A percentile compares a stretch with the other conserved stretches of the same genome.
These are phyloP conservation scores for Claviceps monticola DNA, from an alignment of 2,329 filamentous ascomycete species.

Conservation along the genomic window DNA sequence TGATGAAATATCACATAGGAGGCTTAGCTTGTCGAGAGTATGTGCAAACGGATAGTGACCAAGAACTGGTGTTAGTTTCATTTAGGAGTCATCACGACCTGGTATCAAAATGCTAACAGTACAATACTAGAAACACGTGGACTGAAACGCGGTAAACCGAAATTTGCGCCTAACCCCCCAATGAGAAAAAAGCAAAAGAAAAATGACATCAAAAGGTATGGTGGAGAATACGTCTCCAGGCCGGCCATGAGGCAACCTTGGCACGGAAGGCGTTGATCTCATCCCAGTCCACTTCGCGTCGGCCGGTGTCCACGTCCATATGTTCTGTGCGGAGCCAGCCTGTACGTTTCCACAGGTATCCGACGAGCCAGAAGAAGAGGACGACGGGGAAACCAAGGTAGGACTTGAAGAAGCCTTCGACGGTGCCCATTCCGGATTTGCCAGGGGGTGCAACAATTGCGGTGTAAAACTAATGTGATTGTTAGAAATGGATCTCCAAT, in stretches of 20 bases:
- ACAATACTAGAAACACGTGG: constrained; percentile 3
- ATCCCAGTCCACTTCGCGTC: constrained; percentile 53
- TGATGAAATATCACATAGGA: too few species aligned
- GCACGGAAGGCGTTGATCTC: constrained; percentile 41
- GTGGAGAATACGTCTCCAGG: constrained; percentile 30
- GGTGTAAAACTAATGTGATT: constrained; percentile 29
- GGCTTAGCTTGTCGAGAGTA: too few species aligned
- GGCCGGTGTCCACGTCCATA: constrained; percentile 55
- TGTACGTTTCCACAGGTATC: constrained; percentile 52
- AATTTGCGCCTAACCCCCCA: neutral
- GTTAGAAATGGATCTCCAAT: neutral
- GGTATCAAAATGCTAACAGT: constrained; percentile 13
- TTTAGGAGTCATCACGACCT: constrained; percentile 2
- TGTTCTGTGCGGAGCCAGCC: constrained; percentile 43
- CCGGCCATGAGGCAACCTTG: constrained; percentile 34
- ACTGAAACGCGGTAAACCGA: neutral
- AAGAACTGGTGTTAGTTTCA: neutral
- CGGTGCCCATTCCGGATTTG: constrained; percentile 22
- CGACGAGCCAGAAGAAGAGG: constrained; percentile 39
- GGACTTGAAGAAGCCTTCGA: constrained; percentile 39
- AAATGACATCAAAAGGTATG: constrained; percentile 20
- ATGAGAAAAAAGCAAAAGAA: neutral
- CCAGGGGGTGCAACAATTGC: constrained; percentile 27
- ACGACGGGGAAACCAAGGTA: constrained; percentile 43
- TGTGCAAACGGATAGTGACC: too few species aligned